Percentiles rank a stretch among this genome's conserved stretches.
Evolutionary conservation across 441 rosid genomes (phyloP).

Genomic region (Metrosideros polymorpha): DNA sequence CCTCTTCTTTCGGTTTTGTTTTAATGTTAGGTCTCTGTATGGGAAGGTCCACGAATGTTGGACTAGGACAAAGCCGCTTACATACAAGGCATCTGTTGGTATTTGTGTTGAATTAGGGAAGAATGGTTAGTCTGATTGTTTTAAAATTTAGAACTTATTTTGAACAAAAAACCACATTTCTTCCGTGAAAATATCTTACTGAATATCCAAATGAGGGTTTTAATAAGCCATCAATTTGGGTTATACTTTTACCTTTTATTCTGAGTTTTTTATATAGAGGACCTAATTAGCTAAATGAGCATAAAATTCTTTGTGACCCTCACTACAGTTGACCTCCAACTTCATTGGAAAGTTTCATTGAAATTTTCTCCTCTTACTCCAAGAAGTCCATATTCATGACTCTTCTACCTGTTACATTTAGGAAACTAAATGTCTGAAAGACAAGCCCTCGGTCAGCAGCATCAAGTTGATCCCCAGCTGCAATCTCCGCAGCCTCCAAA

Average conservation of each 20-base stretch:
- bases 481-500: constrained; percentile 26
- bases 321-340: background rate
- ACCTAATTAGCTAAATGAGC: background rate
- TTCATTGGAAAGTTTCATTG: background rate
- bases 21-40: background rate
- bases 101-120: background rate
- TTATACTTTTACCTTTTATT: background rate
- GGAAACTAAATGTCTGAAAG: constrained; percentile 17
- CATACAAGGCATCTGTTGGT: background rate
- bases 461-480: constrained; percentile 22
- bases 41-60: background rate
- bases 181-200: background rate
- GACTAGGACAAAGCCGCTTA: background rate
- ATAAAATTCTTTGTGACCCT: background rate
- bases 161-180: background rate
- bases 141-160: background rate
- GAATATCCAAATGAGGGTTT: background rate
- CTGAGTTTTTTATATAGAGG: background rate
- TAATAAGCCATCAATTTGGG: background rate
- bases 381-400: background rate
- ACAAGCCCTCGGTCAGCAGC: constrained; percentile 18
- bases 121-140: background rate
- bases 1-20: background rate
- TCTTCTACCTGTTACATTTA: background rate
- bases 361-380: background rate